phyloP scores from a whole-genome alignment of 768 basidiomycete genomes.

The Roridomyces roridus region DNA sequence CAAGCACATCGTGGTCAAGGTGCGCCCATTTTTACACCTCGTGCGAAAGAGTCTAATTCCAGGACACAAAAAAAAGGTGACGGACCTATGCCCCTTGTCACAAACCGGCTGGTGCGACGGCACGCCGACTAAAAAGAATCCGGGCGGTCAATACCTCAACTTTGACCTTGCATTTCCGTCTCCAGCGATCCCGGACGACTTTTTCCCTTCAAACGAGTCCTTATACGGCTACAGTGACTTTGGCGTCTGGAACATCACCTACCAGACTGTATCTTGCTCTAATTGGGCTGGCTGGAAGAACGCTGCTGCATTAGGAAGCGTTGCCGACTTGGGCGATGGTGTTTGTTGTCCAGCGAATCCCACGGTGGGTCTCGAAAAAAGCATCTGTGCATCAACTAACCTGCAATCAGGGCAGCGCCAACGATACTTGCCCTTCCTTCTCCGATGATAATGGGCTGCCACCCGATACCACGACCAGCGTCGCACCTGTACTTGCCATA shows the following conservation, averaged over 20 bases:
- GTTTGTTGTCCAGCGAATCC: constrained; percentile 81
- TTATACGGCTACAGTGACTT: constrained; percentile 79
- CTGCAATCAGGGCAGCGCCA: constrained; percentile 44
- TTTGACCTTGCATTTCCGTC: constrained; percentile 88
- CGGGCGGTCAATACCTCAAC: constrained; percentile 65
- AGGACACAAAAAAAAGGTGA: constrained; percentile 40
- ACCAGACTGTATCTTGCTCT: constrained; percentile 66
- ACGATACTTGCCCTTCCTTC: constrained; percentile 70
- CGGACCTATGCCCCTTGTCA: constrained; percentile 77
- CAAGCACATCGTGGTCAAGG: constrained; percentile 73
- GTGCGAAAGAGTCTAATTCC: too few relatives aligned
- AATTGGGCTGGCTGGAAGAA: constrained; percentile 70
- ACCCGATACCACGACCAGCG: constrained; percentile 43
- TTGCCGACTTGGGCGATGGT: constrained; percentile 56
- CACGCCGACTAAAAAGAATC: constrained; percentile 63
- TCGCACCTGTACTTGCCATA: constrained; percentile 21
- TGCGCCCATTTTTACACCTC: too few relatives aligned
- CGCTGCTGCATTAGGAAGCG: constrained; percentile 70
- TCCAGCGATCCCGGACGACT: constrained; percentile 66
- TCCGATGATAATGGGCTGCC: constrained; percentile 70
- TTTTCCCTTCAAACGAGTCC: constrained; percentile 75
- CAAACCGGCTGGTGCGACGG: constrained; percentile 74
- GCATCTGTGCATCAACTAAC: too few relatives aligned
- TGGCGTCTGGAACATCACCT: constrained; percentile 86
- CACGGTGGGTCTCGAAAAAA: constrained; percentile 52